Evolutionary conservation across 805 yeast genomes (phyloP), one percentile per base, ranked within the genome.

Genomic region (Naumovozyma baii): DNA sequence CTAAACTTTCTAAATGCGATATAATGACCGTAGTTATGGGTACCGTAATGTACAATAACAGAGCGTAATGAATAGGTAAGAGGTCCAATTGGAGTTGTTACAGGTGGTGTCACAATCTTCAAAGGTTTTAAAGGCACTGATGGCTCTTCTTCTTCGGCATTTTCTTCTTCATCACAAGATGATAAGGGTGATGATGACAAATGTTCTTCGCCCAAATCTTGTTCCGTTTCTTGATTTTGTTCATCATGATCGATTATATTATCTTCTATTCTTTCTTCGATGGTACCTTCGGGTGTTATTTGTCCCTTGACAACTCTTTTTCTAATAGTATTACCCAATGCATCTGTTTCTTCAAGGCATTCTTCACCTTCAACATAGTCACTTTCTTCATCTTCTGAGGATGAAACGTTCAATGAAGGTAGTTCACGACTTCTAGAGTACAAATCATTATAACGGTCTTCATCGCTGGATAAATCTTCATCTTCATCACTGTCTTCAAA

Each of bases 11-110:
- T 76, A 64, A 74, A 90, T 32, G 94, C 86, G 44, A 90, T 83
- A 57, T 90, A 90, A 61, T 90, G 98, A n/a, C 98, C 98, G 57
- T 86, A 92, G 52, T 90, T 87, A 52, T 92, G 96, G 1, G 95
- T 83, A 36, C 98, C 98, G 58, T 81, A 88, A 61, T 90, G 98
- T 1, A 90, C 79, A 34, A 90, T 83, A 1, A 84, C 92, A 1
- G 96, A 84, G 54, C 83, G 83, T 45, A 90, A 69, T 31, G 77
- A 70, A 59, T 90, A 90, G 3, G 70, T 64, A 33, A 81, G 57
- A 2, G 70, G 67, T 2, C 76, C 71, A 42, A 63, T 55, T 4
- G 64, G 61, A 5, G 31, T 13, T 12, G 31, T 12, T 7, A 53
- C 54, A 5, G 47, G 40, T 2, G 39, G 38, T 12, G 44, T 52